Evolutionary conservation across 2,329 filamentous ascomycete genomes (phyloP).

Genomic region (Calonectria honghensis): DNA sequence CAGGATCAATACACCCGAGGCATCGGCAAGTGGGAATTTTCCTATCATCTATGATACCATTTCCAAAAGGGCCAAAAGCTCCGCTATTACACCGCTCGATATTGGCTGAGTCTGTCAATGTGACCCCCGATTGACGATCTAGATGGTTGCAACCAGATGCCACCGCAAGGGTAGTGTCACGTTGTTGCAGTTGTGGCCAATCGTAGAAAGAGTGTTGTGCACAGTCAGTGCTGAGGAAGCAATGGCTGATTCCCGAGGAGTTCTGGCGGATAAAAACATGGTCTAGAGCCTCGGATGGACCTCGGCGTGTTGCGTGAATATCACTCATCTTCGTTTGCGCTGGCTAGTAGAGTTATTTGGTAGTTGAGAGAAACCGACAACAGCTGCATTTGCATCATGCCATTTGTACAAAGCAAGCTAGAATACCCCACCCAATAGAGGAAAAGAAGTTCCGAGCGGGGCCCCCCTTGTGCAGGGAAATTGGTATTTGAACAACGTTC

Average conservation of each 20-base stretch:
- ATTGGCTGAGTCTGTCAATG: neutral
- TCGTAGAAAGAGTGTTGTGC: neutral
- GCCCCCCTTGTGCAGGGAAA: neutral
- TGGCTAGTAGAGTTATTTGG: neutral
- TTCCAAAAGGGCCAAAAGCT: neutral
- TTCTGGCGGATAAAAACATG: neutral
- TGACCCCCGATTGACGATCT: slow-evolving; percentile 23
- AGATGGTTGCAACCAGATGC: neutral
- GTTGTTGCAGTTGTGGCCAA: neutral
- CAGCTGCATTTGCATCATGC: neutral
- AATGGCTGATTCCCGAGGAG: neutral
- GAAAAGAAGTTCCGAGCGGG: slow-evolving; percentile 9
- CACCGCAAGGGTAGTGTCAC: neutral
- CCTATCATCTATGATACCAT: neutral
- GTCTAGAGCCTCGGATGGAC: neutral
- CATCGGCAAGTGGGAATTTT: slow-evolving; percentile 5
- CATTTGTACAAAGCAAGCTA: neutral
- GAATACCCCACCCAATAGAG: neutral
- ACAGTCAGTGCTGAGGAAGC: slow-evolving; percentile 29
- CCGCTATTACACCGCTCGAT: neutral
- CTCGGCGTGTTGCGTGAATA: neutral
- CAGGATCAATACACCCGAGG: slow-evolving; percentile 45
- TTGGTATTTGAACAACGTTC: neutral
- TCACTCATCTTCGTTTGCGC: neutral
- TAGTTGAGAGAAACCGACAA: neutral